Conservation (phyloP, 2,329 filamentous ascomycete species). For the Orbilia brochopaga region DNA sequence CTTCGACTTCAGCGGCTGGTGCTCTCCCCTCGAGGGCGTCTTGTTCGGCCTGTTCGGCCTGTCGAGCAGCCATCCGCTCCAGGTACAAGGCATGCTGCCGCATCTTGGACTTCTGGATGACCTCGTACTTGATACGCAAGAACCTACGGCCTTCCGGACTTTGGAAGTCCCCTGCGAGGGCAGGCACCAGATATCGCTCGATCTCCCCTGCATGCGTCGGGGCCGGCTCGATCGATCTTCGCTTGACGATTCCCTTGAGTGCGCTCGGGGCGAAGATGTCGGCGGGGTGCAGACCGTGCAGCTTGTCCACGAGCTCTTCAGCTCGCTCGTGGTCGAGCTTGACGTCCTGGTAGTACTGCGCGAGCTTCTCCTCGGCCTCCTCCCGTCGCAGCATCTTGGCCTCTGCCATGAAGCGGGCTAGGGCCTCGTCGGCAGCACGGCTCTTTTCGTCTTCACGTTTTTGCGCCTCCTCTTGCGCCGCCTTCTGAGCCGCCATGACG, state of each 20-base stretch:
- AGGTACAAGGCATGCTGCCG: constrained; percentile 5
- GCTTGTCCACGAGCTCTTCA: neutral
- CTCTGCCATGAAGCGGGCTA: no score
- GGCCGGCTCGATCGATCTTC: neutral
- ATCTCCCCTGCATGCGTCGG: constrained; percentile 2
- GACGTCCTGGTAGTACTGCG: neutral
- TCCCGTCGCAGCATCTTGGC: neutral
- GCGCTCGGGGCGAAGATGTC: neutral
- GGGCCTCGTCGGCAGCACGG: no score
- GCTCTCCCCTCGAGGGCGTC: no score
- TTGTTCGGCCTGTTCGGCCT: neutral
- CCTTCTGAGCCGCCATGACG: neutral
- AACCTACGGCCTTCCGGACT: neutral
- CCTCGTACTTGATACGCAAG: neutral
- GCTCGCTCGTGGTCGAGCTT: constrained; percentile 19
- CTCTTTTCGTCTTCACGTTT: neutral
- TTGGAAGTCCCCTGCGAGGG: neutral
- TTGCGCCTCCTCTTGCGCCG: neutral
- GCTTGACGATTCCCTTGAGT: neutral
- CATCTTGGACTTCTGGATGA: neutral
- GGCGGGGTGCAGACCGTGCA: neutral
- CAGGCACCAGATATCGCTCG: neutral
- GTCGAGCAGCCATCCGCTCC: neutral
- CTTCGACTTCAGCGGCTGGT: no score
- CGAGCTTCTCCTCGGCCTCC: constrained; percentile 5